phyloP scores from a whole-genome alignment of 2,329 filamentous ascomycete species.

The Coniella lustricola region DNA sequence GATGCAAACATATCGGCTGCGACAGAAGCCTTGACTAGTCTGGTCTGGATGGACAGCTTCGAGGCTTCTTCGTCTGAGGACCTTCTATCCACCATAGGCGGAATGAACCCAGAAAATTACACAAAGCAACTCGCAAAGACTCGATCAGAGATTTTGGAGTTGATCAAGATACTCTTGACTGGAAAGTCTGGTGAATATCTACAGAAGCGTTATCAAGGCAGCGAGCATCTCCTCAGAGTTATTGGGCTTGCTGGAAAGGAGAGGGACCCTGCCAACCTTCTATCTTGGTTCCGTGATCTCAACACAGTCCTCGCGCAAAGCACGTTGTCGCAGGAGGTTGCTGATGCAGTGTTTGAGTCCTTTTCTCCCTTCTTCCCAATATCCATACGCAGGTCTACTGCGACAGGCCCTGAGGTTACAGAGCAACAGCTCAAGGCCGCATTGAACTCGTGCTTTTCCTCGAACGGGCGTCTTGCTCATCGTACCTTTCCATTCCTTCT shows the following conservation, averaged over 20 bases:
- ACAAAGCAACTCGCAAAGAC: slow-evolving; percentile 14
- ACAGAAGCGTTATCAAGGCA: slow-evolving; percentile 6
- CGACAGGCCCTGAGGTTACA: slow-evolving; percentile 39
- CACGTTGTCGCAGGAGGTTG: slow-evolving; percentile 36
- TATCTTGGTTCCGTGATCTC: slow-evolving; percentile 50
- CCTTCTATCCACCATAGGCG: slow-evolving; percentile 4
- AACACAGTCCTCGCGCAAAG: slow-evolving; percentile 38
- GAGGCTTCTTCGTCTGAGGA: slow-evolving; percentile 7
- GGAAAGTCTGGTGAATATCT: slow-evolving; percentile 13
- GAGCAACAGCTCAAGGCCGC: slow-evolving; percentile 49
- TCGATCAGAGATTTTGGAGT: slow-evolving; percentile 8
- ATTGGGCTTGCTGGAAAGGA: slow-evolving; percentile 35
- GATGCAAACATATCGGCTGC: slow-evolving; percentile 10
- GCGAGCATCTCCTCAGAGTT: slow-evolving; percentile 29
- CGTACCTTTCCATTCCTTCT: slow-evolving; percentile 47
- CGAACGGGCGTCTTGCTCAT: slow-evolving; percentile 38
- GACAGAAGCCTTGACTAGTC: slow-evolving; percentile 10
- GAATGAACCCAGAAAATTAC: slow-evolving; percentile 7
- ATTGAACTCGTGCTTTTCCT: slow-evolving; percentile 47
- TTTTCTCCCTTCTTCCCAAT: slow-evolving; percentile 58
- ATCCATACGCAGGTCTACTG: slow-evolving; percentile 45
- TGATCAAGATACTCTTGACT: not conserved
- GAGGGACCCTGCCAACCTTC: slow-evolving; percentile 49
- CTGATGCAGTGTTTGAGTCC: slow-evolving; percentile 44
- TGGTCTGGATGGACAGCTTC: slow-evolving; percentile 10